phyloP scores from a whole-genome alignment of 768 basidiomycete species.

The Suillus luteus region DNA sequence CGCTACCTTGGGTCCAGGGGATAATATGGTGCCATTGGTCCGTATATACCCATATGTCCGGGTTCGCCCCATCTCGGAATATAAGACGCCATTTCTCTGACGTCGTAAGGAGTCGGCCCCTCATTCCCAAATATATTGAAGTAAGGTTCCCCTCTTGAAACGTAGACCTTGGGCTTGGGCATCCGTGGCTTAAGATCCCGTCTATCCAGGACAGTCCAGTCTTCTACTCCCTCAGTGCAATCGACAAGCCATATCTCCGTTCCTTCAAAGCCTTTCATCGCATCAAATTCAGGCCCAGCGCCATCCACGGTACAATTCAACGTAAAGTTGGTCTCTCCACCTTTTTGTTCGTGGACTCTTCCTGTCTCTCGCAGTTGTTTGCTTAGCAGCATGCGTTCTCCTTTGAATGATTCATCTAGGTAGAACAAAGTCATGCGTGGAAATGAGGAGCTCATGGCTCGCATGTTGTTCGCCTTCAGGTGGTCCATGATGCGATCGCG shows the following conservation, averaged over 20 bases:
- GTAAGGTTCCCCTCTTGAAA: background rate
- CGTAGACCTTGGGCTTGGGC: background rate
- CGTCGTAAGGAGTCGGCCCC: background rate
- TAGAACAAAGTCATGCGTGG: constrained; percentile 4
- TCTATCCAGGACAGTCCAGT: background rate
- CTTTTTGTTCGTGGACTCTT: background rate
- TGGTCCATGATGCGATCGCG: background rate
- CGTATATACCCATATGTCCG: background rate
- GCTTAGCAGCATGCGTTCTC: background rate
- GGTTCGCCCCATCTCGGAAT: background rate
- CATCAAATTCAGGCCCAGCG: background rate
- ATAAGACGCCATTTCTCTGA: background rate
- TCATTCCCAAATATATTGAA: background rate
- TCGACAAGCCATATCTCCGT: constrained; percentile 4
- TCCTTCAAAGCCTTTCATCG: background rate
- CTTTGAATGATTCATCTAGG: background rate
- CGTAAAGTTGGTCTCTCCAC: background rate
- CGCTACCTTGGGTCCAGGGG: constrained; percentile 1
- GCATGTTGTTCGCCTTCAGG: background rate
- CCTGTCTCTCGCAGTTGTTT: background rate
- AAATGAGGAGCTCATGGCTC: background rate
- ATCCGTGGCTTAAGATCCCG: background rate
- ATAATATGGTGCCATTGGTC: background rate
- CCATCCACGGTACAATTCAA: constrained; percentile 4
- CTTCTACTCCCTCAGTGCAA: background rate